Percentiles rank a stretch among this genome's conserved stretches.
Evolutionary conservation across 306 rosid species (phyloP).

Genomic region (Vigna mungo): DNA sequence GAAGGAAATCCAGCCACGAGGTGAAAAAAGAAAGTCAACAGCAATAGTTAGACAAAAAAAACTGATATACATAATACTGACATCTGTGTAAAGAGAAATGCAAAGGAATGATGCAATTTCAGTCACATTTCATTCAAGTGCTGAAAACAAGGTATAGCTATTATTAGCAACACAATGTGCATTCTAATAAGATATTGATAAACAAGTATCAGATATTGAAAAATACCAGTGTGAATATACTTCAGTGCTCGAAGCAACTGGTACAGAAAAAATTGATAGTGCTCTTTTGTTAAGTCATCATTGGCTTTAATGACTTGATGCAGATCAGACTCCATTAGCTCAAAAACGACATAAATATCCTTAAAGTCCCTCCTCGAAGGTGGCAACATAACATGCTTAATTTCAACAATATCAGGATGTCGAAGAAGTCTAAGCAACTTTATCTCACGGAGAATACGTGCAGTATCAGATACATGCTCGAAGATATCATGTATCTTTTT

Average conservation of each 20-base stretch:
- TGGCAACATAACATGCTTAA: slow-evolving; percentile 88
- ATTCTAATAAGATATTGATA: slow-evolving; percentile 20
- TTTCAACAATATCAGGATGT: slow-evolving; percentile 98
- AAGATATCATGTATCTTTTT: slow-evolving; percentile 92
- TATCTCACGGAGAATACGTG: slow-evolving; percentile 98
- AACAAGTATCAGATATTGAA: slow-evolving; percentile 33
- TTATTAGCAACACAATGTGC: slow-evolving; percentile 7
- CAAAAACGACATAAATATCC: slow-evolving; percentile 95
- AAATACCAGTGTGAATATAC: slow-evolving; percentile 86
- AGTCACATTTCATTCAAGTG: background rate
- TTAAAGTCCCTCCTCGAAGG: slow-evolving; percentile 87
- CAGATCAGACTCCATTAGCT: slow-evolving; percentile 95
- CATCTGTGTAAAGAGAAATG: slow-evolving; percentile 34
- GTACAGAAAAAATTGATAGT: slow-evolving; percentile 93
- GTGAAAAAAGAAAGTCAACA: background rate
- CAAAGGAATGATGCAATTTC: slow-evolving; percentile 20
- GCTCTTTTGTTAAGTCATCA: slow-evolving; percentile 87
- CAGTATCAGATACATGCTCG: slow-evolving; percentile 93
- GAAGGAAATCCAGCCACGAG: background rate
- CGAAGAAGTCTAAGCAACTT: slow-evolving; percentile 93
- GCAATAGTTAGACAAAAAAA: background rate
- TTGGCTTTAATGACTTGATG: slow-evolving; percentile 98
- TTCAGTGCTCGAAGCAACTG: slow-evolving; percentile 96
- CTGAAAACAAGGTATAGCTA: background rate
- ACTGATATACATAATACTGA: background rate